phyloP scores from a whole-genome alignment of 768 basidiomycete species.

The Cubamyces lactineus region DNA sequence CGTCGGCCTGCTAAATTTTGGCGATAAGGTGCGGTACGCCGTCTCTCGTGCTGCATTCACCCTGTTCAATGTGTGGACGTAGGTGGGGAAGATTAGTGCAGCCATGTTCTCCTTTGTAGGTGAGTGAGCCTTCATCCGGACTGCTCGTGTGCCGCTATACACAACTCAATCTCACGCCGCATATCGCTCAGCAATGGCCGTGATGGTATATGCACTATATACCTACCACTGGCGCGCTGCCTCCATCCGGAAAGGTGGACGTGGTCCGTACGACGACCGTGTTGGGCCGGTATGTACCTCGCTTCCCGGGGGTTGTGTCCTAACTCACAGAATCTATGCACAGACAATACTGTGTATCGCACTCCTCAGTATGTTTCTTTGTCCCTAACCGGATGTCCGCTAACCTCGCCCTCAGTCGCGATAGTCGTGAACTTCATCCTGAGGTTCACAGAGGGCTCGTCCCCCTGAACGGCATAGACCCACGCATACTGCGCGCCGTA shows the following conservation, averaged over 20 bases:
- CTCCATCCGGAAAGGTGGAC: conserved; percentile 87
- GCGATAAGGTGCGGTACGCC: conserved; percentile 72
- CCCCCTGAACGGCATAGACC: conserved; percentile 11
- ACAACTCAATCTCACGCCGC: conserved; percentile 19
- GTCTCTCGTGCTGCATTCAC: background rate
- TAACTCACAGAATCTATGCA: conserved; percentile 21
- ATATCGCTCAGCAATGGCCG: conserved; percentile 75
- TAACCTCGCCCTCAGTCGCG: conserved; percentile 57
- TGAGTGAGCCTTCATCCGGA: conserved; percentile 41
- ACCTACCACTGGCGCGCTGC: conserved; percentile 97
- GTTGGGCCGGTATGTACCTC: conserved; percentile 82
- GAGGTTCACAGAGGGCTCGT: conserved; percentile 56
- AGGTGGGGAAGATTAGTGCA: conserved; percentile 95
- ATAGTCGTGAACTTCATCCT: conserved; percentile 85
- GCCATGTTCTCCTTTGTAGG: conserved; percentile 96
- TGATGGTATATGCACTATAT: conserved; percentile 95
- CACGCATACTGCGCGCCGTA: background rate
- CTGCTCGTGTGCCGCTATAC: background rate
- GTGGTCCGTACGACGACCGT: conserved; percentile 96
- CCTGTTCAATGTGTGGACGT: background rate
- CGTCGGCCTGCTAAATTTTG: conserved; percentile 96
- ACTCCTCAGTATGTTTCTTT: conserved; percentile 61
- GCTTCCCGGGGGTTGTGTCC: conserved; percentile 10
- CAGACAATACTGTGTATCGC: conserved; percentile 85
- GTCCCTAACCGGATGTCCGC: conserved; percentile 5